Evolutionary conservation across 2,329 filamentous ascomycete species (phyloP).

Genomic region (Aspergillus sp.): DNA sequence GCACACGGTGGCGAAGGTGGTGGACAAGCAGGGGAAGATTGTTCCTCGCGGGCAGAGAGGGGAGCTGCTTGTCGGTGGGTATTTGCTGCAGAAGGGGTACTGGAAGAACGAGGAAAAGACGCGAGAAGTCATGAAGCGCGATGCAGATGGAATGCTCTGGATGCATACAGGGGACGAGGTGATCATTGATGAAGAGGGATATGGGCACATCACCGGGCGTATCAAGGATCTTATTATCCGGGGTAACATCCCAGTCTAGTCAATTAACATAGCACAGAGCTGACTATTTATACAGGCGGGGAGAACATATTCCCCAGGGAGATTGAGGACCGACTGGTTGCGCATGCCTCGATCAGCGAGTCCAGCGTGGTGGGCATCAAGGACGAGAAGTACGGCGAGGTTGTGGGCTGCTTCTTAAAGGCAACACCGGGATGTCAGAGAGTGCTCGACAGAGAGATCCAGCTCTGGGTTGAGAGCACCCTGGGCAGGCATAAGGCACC

Average conservation of each 20-base stretch:
- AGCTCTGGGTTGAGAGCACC: conserved; percentile 58
- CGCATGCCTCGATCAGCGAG: conserved; percentile 58
- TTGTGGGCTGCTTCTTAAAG: conserved; percentile 46
- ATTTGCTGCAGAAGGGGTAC: conserved; percentile 61
- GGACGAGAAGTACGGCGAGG: conserved; percentile 49
- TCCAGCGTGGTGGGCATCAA: conserved; percentile 65
- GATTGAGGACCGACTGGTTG: conserved; percentile 66
- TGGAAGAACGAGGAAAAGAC: conserved; percentile 45
- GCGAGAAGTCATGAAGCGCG: conserved; percentile 64
- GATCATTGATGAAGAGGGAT: conserved; percentile 55
- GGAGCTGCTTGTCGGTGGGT: conserved; percentile 72
- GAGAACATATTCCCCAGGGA: conserved; percentile 70
- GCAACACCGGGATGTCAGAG: conserved; percentile 43
- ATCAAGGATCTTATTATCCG: conserved; percentile 78
- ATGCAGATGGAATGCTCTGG: conserved; percentile 58
- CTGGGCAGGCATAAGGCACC: conserved; percentile 15
- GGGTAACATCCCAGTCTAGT: conserved; percentile 36
- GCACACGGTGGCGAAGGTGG: conserved; percentile 74
- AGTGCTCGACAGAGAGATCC: conserved; percentile 45
- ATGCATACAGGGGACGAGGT: conserved; percentile 61
- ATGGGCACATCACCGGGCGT: conserved; percentile 68
- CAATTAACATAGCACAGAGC: too few relatives aligned
- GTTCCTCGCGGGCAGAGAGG: conserved; percentile 64
- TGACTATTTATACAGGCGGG: conserved; percentile 47
- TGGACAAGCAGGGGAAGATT: conserved; percentile 62